phyloP scores from a whole-genome alignment of 225 moss, liverwort and hornwort species.

The Pseudisothecium myosuroides region DNA sequence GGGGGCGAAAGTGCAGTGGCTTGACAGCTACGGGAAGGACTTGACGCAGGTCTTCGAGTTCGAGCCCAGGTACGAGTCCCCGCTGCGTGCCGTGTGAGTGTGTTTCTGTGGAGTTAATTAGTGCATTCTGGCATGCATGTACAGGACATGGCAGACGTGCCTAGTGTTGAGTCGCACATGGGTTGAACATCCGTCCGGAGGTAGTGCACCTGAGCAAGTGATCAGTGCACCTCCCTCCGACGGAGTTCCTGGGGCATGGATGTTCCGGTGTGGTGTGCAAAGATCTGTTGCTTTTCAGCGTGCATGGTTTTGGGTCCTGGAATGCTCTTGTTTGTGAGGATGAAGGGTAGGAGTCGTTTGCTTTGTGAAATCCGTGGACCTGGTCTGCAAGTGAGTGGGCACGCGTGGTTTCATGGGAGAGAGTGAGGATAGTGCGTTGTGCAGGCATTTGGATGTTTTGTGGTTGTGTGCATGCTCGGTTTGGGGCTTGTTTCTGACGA shows the following conservation, averaged over 20 bases:
- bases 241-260: background rate
- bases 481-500: background rate
- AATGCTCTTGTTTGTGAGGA: background rate
- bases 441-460: background rate
- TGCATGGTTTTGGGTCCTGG: background rate
- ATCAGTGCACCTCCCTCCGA: background rate
- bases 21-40: constrained; percentile 77
- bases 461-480: background rate
- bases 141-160: background rate
- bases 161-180: background rate
- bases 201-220: background rate
- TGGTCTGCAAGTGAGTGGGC: background rate
- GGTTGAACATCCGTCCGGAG: background rate
- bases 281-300: background rate
- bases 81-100: background rate
- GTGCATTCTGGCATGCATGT: background rate
- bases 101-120: background rate
- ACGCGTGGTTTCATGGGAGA: background rate
- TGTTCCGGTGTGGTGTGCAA: background rate
- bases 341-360: background rate
- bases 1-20: constrained; percentile 71
- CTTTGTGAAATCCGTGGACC: background rate
- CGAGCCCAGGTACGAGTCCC: constrained; percentile 67
- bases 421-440: background rate
- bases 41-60: constrained; percentile 91